Evolutionary conservation across 805 yeast genomes (phyloP).

Genomic region (Komagataella phaffii): DNA sequence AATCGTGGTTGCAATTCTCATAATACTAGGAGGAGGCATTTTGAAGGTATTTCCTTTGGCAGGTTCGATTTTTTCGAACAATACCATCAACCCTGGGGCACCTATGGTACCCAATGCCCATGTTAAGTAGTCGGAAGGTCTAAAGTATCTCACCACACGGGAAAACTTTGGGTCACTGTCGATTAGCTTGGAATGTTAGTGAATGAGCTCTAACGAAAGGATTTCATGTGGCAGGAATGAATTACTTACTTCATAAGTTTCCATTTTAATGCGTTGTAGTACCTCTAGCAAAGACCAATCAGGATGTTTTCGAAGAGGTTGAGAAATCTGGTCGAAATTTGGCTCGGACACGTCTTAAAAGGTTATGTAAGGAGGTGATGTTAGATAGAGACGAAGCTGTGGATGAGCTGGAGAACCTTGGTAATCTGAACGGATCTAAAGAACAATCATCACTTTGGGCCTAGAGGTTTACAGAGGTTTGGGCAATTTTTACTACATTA

Average conservation of each 20-base stretch:
- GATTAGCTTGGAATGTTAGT: constrained; percentile 27
- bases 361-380: background rate
- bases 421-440: too few species aligned
- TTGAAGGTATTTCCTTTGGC: constrained; percentile 27
- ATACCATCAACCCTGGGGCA: constrained; percentile 31
- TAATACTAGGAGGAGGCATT: constrained; percentile 37
- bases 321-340: background rate
- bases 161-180: constrained; percentile 70
- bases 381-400: background rate
- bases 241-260: background rate
- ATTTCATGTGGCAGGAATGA: background rate
- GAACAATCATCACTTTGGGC: too few species aligned
- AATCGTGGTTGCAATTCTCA: constrained; percentile 46
- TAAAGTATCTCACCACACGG: constrained; percentile 60
- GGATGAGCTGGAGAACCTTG: too few species aligned
- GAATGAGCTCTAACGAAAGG: background rate
- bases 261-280: background rate
- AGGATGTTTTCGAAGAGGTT: background rate
- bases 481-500: too few species aligned
- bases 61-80: constrained; percentile 34
- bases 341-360: background rate
- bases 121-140: constrained; percentile 48
- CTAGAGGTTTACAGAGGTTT: too few species aligned
- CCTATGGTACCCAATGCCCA: constrained; percentile 33
- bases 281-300: background rate